Conservation (phyloP, 495 filamentous ascomycete genomes). For the Neurospora sublineolata region DNA sequence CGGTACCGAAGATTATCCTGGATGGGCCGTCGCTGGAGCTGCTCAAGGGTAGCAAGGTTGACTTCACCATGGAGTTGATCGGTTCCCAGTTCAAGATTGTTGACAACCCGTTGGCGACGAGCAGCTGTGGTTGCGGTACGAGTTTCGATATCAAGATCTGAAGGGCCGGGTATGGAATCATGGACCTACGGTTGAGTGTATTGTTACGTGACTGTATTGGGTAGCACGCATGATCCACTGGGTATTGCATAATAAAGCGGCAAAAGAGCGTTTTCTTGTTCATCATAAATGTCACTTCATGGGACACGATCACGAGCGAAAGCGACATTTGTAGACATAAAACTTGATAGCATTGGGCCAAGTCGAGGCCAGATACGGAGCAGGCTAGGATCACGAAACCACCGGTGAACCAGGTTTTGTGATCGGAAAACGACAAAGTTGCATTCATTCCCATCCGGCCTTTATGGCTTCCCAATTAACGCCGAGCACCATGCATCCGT, state of each 20-base stretch:
- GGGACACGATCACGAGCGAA: background rate
- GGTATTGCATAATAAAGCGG: background rate
- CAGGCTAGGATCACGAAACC: slow-evolving; percentile 16
- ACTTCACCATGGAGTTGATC: slow-evolving; percentile 94
- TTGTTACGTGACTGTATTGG: background rate
- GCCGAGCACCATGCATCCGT: slow-evolving; percentile 26
- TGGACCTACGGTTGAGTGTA: background rate
- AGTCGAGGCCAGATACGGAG: slow-evolving; percentile 8
- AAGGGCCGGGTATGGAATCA: background rate
- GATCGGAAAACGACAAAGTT: slow-evolving; percentile 14
- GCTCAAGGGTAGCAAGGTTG: slow-evolving; percentile 83
- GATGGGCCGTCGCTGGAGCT: slow-evolving; percentile 80
- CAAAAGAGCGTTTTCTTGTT: background rate
- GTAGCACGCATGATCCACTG: background rate
- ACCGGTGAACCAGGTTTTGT: slow-evolving; percentile 9
- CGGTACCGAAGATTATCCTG: slow-evolving; percentile 69
- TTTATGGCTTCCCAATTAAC: slow-evolving; percentile 16
- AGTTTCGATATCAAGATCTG: slow-evolving; percentile 84
- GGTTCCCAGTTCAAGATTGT: slow-evolving; percentile 96
- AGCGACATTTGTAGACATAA: background rate
- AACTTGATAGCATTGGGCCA: slow-evolving; percentile 13
- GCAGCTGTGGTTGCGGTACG: slow-evolving; percentile 94
- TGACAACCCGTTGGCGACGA: slow-evolving; percentile 79
- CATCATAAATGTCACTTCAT: background rate
- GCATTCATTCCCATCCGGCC: slow-evolving; percentile 23